Percentiles rank a stretch among this genome's conserved stretches.
Conservation (phyloP, 805 yeast species). For the Torulaspora maleeae region DNA sequence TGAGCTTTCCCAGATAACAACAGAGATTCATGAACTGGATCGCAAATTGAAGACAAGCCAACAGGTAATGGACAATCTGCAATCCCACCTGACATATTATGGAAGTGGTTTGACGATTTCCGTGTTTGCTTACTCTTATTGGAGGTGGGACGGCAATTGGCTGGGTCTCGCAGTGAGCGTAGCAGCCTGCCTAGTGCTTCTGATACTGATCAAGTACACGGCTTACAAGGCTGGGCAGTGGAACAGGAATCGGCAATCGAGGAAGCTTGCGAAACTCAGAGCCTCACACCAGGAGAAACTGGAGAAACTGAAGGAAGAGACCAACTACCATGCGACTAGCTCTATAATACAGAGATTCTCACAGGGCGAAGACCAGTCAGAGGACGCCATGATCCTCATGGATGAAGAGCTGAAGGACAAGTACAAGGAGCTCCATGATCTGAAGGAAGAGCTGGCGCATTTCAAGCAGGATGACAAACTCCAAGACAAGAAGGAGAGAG, state of each 20-base stretch:
- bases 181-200: constrained; percentile 2
- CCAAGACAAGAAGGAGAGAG: constrained; percentile 26
- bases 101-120: constrained; percentile 15
- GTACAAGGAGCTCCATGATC: constrained; percentile 37
- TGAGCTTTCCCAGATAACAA: constrained; percentile 28
- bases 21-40: constrained; percentile 29
- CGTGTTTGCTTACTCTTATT: constrained; percentile 8
- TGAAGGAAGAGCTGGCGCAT: constrained; percentile 32
- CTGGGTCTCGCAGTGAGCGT: neutral
- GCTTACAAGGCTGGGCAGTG: constrained; percentile 10
- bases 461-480: constrained; percentile 17
- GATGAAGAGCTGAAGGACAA: constrained; percentile 42
- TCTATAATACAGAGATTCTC: constrained; percentile 64
- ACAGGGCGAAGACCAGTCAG: constrained; percentile 46
- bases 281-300: constrained; percentile 50
- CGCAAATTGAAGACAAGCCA: constrained; percentile 21
- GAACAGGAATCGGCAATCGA: constrained; percentile 14
- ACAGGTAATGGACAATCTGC: constrained; percentile 15
- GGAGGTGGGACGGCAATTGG: constrained; percentile 8
- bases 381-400: constrained; percentile 42
- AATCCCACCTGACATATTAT: constrained; percentile 19
- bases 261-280: constrained; percentile 35
- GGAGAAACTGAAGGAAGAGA: constrained; percentile 62
- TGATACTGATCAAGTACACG: constrained; percentile 10
- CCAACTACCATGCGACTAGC: constrained; percentile 72